These are phyloP conservation scores for Crotalaria pallida DNA, from an alignment of 306 rosid species.

Conservation along the genomic window DNA sequence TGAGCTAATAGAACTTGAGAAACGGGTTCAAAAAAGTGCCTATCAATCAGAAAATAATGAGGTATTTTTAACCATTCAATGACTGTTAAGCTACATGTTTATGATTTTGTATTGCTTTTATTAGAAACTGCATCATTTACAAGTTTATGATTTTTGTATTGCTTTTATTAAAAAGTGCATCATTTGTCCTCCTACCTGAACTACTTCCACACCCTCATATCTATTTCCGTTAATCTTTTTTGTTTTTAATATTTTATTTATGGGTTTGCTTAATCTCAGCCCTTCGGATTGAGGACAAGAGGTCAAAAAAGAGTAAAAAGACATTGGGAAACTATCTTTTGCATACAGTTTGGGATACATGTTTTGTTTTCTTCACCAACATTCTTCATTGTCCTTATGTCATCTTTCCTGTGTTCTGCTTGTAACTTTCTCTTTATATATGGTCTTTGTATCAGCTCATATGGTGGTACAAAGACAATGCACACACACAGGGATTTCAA, in stretches of 20 bases:
- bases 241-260: background rate
- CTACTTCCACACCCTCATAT: background rate
- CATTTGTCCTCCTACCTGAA: background rate
- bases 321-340: background rate
- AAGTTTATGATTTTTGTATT: conserved; percentile 11
- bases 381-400: background rate
- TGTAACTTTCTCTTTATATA: background rate
- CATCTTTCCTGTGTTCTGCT: background rate
- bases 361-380: background rate
- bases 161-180: background rate
- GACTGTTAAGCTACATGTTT: background rate
- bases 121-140: background rate
- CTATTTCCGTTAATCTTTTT: background rate
- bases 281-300: no score
- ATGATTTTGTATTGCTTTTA: conserved; percentile 1
- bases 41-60: conserved; percentile 66
- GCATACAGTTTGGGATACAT: background rate
- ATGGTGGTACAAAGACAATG: background rate
- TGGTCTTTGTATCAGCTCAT: background rate
- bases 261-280: no score
- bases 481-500: background rate
- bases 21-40: conserved; percentile 75
- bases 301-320: background rate
- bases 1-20: conserved; percentile 87
- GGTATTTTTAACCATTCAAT: conserved; percentile 34